phyloP scores from a whole-genome alignment of 768 basidiomycete species.

The Nevesoporus exiguus region DNA sequence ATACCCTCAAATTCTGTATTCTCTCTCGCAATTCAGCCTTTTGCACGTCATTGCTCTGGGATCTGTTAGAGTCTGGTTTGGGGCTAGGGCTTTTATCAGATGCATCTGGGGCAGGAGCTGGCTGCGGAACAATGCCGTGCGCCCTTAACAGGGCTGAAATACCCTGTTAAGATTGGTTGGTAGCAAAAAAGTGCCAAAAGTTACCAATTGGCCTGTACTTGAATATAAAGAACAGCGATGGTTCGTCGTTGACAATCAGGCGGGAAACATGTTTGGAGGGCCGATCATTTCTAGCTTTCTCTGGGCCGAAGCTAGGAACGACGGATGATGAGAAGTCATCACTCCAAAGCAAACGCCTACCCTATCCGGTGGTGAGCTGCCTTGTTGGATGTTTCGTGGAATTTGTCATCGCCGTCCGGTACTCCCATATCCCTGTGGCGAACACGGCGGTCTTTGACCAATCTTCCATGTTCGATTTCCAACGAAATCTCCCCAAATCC shows the following conservation, averaged over 20 bases:
- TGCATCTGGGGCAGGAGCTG: not conserved
- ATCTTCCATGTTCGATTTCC: not conserved
- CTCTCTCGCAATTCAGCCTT: not conserved
- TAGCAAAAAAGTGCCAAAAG: not conserved
- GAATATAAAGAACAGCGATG: not conserved
- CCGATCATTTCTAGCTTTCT: not conserved
- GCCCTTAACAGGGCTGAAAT: not conserved
- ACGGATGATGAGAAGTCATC: not conserved
- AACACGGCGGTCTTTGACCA: not conserved
- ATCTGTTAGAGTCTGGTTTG: not conserved
- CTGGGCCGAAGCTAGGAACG: not conserved
- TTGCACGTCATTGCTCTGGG: not conserved
- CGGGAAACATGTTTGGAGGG: not conserved
- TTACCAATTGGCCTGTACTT: not conserved
- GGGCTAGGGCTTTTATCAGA: not conserved
- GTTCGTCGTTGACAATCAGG: not conserved
- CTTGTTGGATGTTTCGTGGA: not conserved
- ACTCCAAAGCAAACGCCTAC: not conserved
- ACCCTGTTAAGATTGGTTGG: not conserved
- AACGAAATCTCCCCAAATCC: not conserved
- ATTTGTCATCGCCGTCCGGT: not conserved
- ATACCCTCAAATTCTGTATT: not conserved
- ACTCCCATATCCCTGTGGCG: not conserved
- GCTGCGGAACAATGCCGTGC: not conserved
- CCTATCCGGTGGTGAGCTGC: not conserved